A percentile compares a stretch with the other conserved stretches of the same genome.
These are phyloP conservation scores for Penicillium sp. DNA, from an alignment of 2,329 filamentous ascomycete species.

Conservation along the genomic window DNA sequence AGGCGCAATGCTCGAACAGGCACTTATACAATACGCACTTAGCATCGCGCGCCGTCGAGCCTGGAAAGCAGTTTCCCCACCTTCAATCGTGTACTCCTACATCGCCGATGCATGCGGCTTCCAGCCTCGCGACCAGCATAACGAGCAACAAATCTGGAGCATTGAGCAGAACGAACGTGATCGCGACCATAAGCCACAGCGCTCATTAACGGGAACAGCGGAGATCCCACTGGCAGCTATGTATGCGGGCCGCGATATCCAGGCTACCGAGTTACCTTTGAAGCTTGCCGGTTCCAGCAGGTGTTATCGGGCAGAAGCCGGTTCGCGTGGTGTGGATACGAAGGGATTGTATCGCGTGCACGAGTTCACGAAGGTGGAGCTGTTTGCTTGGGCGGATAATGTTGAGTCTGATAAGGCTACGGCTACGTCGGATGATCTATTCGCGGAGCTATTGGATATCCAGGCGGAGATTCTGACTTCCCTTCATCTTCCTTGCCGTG, in stretches of 20 bases:
- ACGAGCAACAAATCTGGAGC: constrained; percentile 88
- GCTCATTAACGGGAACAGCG: constrained; percentile 82
- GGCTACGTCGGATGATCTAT: constrained; percentile 52
- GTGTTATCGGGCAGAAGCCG: constrained; percentile 95
- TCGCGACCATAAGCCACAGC: constrained; percentile 61
- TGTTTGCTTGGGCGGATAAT: constrained; percentile 82
- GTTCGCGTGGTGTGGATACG: constrained; percentile 82
- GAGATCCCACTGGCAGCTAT: constrained; percentile 94
- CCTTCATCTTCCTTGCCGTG: constrained; percentile 78
- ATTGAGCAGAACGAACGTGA: constrained; percentile 69
- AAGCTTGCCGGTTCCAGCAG: constrained; percentile 82
- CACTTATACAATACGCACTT: constrained; percentile 83
- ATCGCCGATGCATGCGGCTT: constrained; percentile 91
- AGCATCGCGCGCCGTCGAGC: constrained; percentile 69
- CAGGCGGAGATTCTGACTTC: constrained; percentile 79
- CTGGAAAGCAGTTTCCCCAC: constrained; percentile 80
- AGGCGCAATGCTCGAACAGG: constrained; percentile 90
- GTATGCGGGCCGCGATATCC: constrained; percentile 72
- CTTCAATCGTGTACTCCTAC: constrained; percentile 87
- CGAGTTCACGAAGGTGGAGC: constrained; percentile 97
- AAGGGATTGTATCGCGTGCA: constrained; percentile 96
- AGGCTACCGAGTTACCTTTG: constrained; percentile 66
- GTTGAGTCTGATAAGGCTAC: constrained; percentile 46
- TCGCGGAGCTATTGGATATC: constrained; percentile 82
- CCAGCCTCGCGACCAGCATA: constrained; percentile 84